Percentiles rank a stretch among this genome's conserved stretches.
phyloP scores from a whole-genome alignment of 768 basidiomycete genomes.

The Leccinum boreale region DNA sequence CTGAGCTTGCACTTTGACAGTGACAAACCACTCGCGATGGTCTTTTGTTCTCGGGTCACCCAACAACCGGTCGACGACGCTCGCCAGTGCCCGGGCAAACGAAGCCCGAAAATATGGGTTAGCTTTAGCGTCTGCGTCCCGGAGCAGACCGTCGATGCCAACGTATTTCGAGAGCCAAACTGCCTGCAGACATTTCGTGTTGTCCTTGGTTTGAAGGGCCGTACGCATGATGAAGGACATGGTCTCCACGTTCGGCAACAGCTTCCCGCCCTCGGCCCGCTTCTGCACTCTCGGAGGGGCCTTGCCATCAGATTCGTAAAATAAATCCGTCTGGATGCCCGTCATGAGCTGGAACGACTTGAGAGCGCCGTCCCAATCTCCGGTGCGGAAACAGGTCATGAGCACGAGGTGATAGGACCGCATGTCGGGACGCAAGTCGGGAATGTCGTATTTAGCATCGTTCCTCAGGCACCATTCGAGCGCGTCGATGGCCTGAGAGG shows the following conservation, averaged over 20 bases:
- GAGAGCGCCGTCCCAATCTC: slow-evolving; percentile 59
- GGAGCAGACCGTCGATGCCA: slow-evolving; percentile 38
- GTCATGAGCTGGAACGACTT: slow-evolving; percentile 71
- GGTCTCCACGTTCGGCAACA: slow-evolving; percentile 49
- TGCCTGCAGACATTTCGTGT: slow-evolving; percentile 54
- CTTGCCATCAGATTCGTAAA: slow-evolving; percentile 36
- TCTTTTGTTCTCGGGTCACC: slow-evolving; percentile 17
- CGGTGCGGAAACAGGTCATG: slow-evolving; percentile 57
- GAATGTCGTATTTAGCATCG: slow-evolving; percentile 45
- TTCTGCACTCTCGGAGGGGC: slow-evolving; percentile 39
- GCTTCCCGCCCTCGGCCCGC: slow-evolving; percentile 41
- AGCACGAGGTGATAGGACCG: slow-evolving; percentile 61
- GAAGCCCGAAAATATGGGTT: slow-evolving; percentile 43
- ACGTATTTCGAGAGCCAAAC: slow-evolving; percentile 55
- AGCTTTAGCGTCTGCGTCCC: slow-evolving; percentile 14
- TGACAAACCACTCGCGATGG: slow-evolving; percentile 18
- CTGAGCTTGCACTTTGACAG: slow-evolving; percentile 19
- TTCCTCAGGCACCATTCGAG: slow-evolving; percentile 70
- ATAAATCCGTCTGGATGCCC: slow-evolving; percentile 55
- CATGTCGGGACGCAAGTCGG: slow-evolving; percentile 33
- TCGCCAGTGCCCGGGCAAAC: slow-evolving; percentile 44
- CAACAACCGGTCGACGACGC: slow-evolving; percentile 37
- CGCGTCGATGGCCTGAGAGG: slow-evolving; percentile 50
- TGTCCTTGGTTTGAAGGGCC: slow-evolving; percentile 50
- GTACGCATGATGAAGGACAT: slow-evolving; percentile 57